These are phyloP conservation scores for Tetrahymena borealis DNA, from an alignment of 73 alveolate genomes.

Conservation along the genomic window DNA sequence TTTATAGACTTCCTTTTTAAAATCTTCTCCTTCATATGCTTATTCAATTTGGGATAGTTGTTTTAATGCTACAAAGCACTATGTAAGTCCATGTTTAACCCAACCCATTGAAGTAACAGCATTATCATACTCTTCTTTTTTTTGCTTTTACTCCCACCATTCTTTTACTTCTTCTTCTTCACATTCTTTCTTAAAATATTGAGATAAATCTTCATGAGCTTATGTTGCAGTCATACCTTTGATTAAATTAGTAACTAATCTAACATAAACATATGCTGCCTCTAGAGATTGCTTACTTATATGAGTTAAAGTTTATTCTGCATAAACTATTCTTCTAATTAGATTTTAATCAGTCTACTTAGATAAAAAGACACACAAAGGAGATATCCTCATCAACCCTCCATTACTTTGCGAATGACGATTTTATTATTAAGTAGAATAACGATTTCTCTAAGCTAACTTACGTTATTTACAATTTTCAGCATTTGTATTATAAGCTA, in stretches of 20 bases:
- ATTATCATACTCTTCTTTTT: neutral
- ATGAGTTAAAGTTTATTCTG: neutral
- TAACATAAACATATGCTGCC: neutral
- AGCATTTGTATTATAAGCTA: neutral
- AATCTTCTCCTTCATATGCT: neutral
- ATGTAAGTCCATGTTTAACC: neutral
- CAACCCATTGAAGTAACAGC: neutral
- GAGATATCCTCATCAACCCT: neutral
- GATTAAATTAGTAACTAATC: neutral
- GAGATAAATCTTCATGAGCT: neutral
- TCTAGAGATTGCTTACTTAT: neutral
- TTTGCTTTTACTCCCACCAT: neutral
- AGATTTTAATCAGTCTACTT: neutral
- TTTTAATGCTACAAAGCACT: neutral
- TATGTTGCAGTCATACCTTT: neutral
- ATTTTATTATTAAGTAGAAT: neutral
- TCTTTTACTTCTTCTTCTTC: neutral
- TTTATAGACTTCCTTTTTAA: neutral
- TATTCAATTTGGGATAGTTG: neutral
- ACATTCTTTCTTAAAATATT: neutral
- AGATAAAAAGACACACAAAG: neutral
- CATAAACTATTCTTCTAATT: neutral
- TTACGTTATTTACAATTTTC: neutral
- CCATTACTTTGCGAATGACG: neutral
- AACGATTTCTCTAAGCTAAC: neutral